These are phyloP conservation scores for Fusarium robinianum DNA, from an alignment of 2,329 filamentous ascomycete species.

Conservation along the genomic window DNA sequence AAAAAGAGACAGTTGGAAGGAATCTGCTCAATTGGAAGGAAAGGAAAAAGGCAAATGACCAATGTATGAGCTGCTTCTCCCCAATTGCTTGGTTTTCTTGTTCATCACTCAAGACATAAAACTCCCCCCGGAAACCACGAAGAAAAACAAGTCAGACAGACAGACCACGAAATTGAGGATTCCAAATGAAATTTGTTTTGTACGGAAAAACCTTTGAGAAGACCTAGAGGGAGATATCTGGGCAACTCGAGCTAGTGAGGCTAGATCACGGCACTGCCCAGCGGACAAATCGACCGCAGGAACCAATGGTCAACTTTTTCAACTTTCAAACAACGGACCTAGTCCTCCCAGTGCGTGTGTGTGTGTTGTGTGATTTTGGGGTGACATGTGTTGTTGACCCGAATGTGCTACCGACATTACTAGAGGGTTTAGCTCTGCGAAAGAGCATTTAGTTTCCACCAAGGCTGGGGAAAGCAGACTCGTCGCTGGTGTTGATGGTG, in stretches of 20 bases:
- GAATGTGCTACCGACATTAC: slow-evolving; percentile 23
- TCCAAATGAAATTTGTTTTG: slow-evolving; percentile 37
- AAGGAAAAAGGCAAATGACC: too few relatives aligned
- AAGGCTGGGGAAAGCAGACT: slow-evolving; percentile 65
- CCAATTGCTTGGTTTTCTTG: slow-evolving; percentile 3
- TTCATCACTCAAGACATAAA: slow-evolving; percentile 4
- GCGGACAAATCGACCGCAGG: slow-evolving; percentile 32
- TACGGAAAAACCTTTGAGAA: slow-evolving; percentile 39
- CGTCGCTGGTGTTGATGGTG: slow-evolving; percentile 61
- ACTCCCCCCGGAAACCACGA: slow-evolving; percentile 1
- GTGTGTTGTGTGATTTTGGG: slow-evolving; percentile 16
- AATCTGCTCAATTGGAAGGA: too few relatives aligned
- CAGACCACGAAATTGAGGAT: slow-evolving; percentile 23
- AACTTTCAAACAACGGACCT: slow-evolving; percentile 41
- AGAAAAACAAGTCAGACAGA: slow-evolving; percentile 3
- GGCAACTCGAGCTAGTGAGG: slow-evolving; percentile 36
- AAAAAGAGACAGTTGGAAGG: too few relatives aligned
- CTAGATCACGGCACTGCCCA: slow-evolving; percentile 30
- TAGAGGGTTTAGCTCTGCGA: slow-evolving; percentile 23
- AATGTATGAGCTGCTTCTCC: too few relatives aligned
- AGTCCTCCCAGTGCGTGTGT: slow-evolving; percentile 24
- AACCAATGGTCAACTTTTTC: slow-evolving; percentile 41
- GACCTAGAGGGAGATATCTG: slow-evolving; percentile 40
- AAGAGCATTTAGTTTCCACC: slow-evolving; percentile 53
- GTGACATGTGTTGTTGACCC: slow-evolving; percentile 34